A percentile compares a stretch with the other conserved stretches of the same genome.
Conservation (phyloP, 176 grass and related monocot species). For the Oryza glaberrima region DNA sequence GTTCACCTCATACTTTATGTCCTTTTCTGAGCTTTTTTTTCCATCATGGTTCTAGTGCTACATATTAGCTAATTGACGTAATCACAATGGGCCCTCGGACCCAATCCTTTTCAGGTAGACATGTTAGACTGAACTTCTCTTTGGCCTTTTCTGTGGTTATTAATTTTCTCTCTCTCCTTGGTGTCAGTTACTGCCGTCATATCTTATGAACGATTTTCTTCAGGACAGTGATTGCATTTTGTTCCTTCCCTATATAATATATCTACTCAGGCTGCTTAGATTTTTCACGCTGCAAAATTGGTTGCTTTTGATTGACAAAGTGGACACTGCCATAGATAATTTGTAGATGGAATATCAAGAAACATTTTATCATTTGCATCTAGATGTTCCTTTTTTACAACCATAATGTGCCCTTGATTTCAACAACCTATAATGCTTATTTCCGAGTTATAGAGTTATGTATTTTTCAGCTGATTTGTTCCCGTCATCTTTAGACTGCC, state of each 20-base stretch:
- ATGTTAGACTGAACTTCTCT: conserved; percentile 53
- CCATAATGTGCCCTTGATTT: conserved; percentile 17
- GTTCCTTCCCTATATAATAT: conserved; percentile 34
- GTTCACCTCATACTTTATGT: conserved; percentile 46
- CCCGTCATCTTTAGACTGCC: conserved; percentile 12
- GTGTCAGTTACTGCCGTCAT: conserved; percentile 27
- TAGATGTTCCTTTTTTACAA: conserved; percentile 23
- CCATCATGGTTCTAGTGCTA: conserved; percentile 20
- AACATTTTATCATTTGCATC: conserved; percentile 30
- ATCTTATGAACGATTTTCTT: conserved; percentile 33
- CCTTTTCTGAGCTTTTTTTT: conserved; percentile 38
- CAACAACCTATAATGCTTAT: conserved; percentile 4
- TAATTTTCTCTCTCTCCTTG: not conserved
- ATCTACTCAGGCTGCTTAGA: conserved; percentile 4
- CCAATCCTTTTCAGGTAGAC: conserved; percentile 52
- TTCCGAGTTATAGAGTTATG: too few relatives aligned
- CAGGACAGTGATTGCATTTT: conserved; percentile 21
- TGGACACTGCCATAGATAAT: conserved; percentile 12
- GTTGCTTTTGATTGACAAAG: conserved; percentile 43
- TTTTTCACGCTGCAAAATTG: conserved; percentile 39
- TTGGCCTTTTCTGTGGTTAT: conserved; percentile 38
- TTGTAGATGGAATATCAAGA: not conserved
- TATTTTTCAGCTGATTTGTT: not conserved
- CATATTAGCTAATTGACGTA: conserved; percentile 14
- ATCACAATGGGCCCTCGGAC: conserved; percentile 14